A percentile compares a stretch with the other conserved stretches of the same genome.
These are phyloP conservation scores for Rostrohypoxylon terebratum DNA, from an alignment of 495 filamentous ascomycete genomes.

Conservation along the genomic window DNA sequence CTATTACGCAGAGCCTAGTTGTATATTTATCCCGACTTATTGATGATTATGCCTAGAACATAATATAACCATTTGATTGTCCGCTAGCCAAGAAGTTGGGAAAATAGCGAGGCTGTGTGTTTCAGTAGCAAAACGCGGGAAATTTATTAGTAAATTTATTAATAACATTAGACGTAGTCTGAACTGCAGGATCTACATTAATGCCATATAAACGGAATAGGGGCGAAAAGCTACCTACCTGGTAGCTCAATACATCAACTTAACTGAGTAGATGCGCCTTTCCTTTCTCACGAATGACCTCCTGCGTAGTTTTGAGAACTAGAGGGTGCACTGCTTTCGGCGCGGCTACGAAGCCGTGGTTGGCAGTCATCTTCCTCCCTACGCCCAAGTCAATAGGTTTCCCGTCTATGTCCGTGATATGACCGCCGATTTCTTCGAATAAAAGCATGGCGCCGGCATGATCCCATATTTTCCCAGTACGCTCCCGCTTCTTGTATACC, in stretches of 20 bases:
- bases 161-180: too few relatives aligned
- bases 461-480: conserved; percentile 76
- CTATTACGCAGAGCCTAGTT: too few relatives aligned
- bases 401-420: conserved; percentile 71
- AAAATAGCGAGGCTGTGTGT: too few relatives aligned
- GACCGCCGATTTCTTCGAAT: conserved; percentile 72
- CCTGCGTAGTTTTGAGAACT: conserved; percentile 52
- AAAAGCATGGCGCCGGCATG: conserved; percentile 77
- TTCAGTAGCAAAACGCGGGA: too few relatives aligned
- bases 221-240: background rate
- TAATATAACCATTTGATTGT: too few relatives aligned
- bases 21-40: too few relatives aligned
- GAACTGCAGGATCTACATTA: too few relatives aligned
- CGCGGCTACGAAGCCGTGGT: conserved; percentile 63
- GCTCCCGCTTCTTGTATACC: conserved; percentile 64
- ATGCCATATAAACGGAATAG: too few relatives aligned
- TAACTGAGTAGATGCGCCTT: conserved; percentile 47
- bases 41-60: too few relatives aligned
- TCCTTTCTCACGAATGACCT: conserved; percentile 50
- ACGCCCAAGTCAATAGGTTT: conserved; percentile 54
- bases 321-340: conserved; percentile 50
- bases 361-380: conserved; percentile 56
- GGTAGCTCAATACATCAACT: background rate
- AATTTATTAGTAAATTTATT: too few relatives aligned
- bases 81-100: too few relatives aligned